These are phyloP conservation scores for Pseudogymnoascus sp. DNA, from an alignment of 2,329 filamentous ascomycete genomes.

Conservation along the genomic window DNA sequence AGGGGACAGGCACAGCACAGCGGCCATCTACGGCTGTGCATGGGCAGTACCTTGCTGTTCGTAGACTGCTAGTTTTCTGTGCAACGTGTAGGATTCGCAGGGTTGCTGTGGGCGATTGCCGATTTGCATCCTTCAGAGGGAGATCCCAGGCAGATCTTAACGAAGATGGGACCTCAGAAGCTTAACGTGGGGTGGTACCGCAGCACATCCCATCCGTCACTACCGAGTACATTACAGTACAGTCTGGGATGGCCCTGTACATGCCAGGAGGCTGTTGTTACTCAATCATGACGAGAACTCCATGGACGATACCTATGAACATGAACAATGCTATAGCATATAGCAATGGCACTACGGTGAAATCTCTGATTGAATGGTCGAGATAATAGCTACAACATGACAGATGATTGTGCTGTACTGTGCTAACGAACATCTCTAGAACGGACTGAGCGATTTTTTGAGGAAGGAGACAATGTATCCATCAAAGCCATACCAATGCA, in stretches of 20 bases:
- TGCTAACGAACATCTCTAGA: background rate
- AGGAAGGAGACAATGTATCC: background rate
- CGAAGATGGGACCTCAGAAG: background rate
- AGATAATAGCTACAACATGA: background rate
- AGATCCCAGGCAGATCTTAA: background rate
- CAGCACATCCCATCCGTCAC: background rate
- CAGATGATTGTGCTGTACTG: background rate
- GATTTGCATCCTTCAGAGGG: background rate
- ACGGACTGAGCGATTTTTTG: background rate
- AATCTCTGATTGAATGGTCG: background rate
- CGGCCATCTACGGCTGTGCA: background rate
- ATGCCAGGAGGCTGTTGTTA: no score
- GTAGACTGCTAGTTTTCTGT: background rate
- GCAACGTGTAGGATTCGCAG: background rate
- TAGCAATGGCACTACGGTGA: background rate
- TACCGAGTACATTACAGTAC: background rate
- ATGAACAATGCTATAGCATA: no score
- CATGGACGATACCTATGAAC: no score
- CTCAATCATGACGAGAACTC: background rate
- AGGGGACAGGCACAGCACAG: background rate
- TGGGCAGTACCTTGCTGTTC: background rate
- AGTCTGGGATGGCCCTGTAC: no score
- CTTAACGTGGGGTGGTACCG: background rate
- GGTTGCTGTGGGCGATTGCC: constrained; percentile 1
- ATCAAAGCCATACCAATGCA: background rate